Evolutionary conservation across 2,329 filamentous ascomycete genomes (phyloP).

Genomic region (Beauveria medogensis): DNA sequence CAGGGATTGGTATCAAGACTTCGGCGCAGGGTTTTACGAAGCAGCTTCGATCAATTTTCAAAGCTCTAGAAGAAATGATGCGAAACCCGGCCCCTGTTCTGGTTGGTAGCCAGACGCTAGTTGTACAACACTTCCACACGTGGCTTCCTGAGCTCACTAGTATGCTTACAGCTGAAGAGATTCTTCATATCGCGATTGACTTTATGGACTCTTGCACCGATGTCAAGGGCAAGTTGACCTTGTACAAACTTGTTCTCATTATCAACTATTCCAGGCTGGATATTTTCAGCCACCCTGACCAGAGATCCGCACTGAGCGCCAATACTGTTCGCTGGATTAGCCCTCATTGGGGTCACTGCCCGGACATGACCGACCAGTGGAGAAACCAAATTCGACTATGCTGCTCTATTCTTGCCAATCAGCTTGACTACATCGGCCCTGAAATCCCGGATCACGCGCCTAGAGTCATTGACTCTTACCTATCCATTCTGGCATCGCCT

Average conservation of each 20-base stretch:
- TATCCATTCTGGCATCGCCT: constrained; percentile 56
- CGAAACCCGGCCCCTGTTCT: constrained; percentile 74
- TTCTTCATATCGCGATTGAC: constrained; percentile 82
- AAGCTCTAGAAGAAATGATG: constrained; percentile 84
- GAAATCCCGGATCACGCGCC: constrained; percentile 85
- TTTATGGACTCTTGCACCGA: constrained; percentile 85
- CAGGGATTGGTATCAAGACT: constrained; percentile 73
- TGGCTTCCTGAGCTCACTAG: constrained; percentile 89
- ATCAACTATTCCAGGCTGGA: constrained; percentile 81
- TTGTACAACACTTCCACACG: constrained; percentile 92
- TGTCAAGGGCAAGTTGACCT: constrained; percentile 81
- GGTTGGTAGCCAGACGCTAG: constrained; percentile 87
- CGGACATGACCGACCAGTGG: constrained; percentile 74
- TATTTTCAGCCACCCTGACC: constrained; percentile 71
- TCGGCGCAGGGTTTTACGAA: constrained; percentile 67
- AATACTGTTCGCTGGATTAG: constrained; percentile 87
- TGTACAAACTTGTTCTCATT: constrained; percentile 89
- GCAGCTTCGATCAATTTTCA: constrained; percentile 81
- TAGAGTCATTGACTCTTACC: constrained; percentile 84
- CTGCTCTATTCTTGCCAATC: constrained; percentile 83
- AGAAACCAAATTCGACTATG: constrained; percentile 88
- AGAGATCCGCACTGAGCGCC: constrained; percentile 62
- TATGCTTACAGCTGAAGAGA: constrained; percentile 72
- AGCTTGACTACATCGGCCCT: constrained; percentile 68
- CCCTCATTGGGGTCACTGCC: constrained; percentile 80